A percentile compares a stretch with the other conserved stretches of the same genome.
These are phyloP conservation scores for Orychophragmus violaceus DNA, from an alignment of 345 rosid species.

Conservation along the genomic window DNA sequence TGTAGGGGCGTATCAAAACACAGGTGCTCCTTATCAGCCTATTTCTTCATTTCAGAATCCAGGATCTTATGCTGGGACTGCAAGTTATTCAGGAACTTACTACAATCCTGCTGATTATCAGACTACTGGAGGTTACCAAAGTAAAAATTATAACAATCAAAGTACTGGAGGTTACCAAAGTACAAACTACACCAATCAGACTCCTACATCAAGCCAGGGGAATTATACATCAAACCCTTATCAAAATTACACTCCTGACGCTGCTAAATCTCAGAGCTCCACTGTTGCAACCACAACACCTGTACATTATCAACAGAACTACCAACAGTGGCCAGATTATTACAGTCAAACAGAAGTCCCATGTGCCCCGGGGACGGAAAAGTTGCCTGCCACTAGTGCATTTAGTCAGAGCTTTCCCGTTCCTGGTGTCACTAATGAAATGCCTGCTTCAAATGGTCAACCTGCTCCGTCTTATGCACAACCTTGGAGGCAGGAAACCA, in stretches of 20 bases:
- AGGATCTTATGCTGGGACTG: slow-evolving; percentile 98
- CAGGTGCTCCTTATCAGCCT: slow-evolving; percentile 99
- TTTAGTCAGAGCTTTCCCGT: slow-evolving; percentile 49
- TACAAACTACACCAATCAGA: slow-evolving; percentile 61
- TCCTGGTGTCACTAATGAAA: slow-evolving; percentile 48
- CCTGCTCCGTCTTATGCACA: slow-evolving; percentile 42
- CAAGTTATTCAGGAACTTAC: slow-evolving; percentile 95
- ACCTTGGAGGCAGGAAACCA: slow-evolving; percentile 64
- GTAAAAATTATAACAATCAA: slow-evolving; percentile 64
- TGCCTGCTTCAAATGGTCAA: slow-evolving; percentile 56
- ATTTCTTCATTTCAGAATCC: slow-evolving; percentile 97
- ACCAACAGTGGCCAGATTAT: slow-evolving; percentile 84
- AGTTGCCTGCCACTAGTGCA: slow-evolving; percentile 48
- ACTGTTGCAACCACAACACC: slow-evolving; percentile 47
- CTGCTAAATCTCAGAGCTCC: slow-evolving; percentile 50
- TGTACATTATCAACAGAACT: slow-evolving; percentile 66
- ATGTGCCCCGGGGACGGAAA: slow-evolving; percentile 99
- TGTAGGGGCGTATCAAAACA: slow-evolving; percentile 87
- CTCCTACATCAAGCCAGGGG: slow-evolving; percentile 56
- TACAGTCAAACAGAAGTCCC: slow-evolving; percentile 86
- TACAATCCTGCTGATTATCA: slow-evolving; percentile 99
- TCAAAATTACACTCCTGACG: slow-evolving; percentile 52
- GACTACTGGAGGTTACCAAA: slow-evolving; percentile 90
- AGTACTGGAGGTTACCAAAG: slow-evolving; percentile 76
- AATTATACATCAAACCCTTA: slow-evolving; percentile 62